A percentile compares a stretch with the other conserved stretches of the same genome.
Conservation (phyloP, 345 rosid genomes). For the Hevea brasiliensis region DNA sequence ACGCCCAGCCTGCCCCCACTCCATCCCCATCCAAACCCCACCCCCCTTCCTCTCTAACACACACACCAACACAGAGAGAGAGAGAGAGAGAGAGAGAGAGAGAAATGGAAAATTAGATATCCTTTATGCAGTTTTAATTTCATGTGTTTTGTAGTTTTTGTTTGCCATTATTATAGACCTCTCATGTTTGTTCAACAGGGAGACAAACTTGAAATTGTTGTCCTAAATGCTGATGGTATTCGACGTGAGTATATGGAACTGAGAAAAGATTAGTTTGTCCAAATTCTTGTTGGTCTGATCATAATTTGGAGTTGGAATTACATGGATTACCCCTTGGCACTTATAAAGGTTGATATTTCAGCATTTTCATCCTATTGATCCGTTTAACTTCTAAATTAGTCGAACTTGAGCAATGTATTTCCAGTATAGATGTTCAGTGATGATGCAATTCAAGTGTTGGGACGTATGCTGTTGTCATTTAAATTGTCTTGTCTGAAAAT, state of each 20-base stretch:
- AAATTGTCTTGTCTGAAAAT: background rate
- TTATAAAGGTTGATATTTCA: background rate
- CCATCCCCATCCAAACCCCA: no score
- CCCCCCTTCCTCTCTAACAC: no score
- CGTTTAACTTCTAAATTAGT: background rate
- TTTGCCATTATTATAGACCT: background rate
- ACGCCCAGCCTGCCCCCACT: no score
- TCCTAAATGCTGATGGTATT: conserved; percentile 69
- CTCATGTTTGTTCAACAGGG: conserved; percentile 47
- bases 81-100: background rate
- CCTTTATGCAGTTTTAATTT: no score
- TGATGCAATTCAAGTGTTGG: background rate
- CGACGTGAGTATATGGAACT: conserved; percentile 72
- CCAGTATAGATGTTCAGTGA: background rate
- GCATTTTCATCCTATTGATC: conserved; percentile 7
- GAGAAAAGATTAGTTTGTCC: conserved; percentile 61
- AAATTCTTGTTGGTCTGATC: background rate
- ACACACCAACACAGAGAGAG: no score
- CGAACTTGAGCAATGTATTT: conserved; percentile 3
- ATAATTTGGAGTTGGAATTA: background rate
- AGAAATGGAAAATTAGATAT: no score
- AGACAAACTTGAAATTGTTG: conserved; percentile 78
- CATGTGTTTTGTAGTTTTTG: background rate
- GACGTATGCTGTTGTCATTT: background rate
- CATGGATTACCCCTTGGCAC: background rate